A percentile compares a stretch with the other conserved stretches of the same genome.
Evolutionary conservation across 2,329 filamentous ascomycete genomes (phyloP).

Genomic region (Cyclaneusma minus): DNA sequence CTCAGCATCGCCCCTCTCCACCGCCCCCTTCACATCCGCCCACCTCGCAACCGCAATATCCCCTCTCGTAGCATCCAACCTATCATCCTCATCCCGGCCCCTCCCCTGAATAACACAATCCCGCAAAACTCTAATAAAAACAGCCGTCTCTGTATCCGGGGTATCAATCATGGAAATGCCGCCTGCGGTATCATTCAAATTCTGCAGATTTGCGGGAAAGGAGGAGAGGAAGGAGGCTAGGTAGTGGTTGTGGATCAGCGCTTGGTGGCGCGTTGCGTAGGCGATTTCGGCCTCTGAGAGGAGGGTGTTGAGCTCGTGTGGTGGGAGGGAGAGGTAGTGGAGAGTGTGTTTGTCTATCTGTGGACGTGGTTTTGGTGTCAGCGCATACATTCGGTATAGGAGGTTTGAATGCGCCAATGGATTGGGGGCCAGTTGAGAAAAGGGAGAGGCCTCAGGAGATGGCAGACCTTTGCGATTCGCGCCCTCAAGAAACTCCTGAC

Average conservation of each 20-base stretch:
- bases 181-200: constrained; percentile 79
- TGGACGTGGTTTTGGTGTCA: constrained; percentile 1
- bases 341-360: constrained; percentile 66
- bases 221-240: constrained; percentile 66
- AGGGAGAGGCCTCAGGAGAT: no score
- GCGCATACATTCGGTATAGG: background rate
- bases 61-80: constrained; percentile 40
- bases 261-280: constrained; percentile 75
- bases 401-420: background rate
- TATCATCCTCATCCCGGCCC: constrained; percentile 48
- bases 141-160: constrained; percentile 68
- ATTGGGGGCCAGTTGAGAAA: constrained; percentile 1
- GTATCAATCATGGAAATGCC: constrained; percentile 85
- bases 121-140: constrained; percentile 63
- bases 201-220: constrained; percentile 66
- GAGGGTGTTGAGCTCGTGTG: constrained; percentile 36
- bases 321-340: constrained; percentile 49
- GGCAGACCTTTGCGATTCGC: constrained; percentile 65
- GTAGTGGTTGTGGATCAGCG: constrained; percentile 74
- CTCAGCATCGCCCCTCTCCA: constrained; percentile 39
- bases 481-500: constrained; percentile 70
- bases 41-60: constrained; percentile 56
- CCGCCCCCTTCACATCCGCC: constrained; percentile 53
- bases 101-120: constrained; percentile 42
- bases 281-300: constrained; percentile 65